phyloP scores from a whole-genome alignment of 2,329 filamentous ascomycete species.

The Colletotrichum plurivorum region DNA sequence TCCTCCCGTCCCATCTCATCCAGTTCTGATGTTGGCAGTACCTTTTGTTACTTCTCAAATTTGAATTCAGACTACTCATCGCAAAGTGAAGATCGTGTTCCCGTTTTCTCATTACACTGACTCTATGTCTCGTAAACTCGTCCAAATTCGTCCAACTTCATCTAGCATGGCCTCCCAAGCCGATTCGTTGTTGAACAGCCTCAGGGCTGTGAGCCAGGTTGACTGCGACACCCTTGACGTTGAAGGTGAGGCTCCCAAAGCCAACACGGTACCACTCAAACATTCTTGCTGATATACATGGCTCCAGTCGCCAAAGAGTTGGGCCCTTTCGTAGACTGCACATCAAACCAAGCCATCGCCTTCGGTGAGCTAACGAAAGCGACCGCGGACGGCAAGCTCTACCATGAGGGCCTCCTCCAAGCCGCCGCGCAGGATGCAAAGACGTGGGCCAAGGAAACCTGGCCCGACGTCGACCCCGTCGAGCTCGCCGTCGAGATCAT shows the following conservation, averaged over 20 bases:
- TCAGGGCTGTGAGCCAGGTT: slow-evolving; percentile 43
- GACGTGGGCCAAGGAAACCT: slow-evolving; percentile 39
- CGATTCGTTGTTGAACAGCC: slow-evolving; percentile 34
- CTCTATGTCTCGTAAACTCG: not conserved
- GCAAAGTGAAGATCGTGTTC: not conserved
- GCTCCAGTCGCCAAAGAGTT: slow-evolving; percentile 48
- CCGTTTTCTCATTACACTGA: not conserved
- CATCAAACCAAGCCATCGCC: slow-evolving; percentile 55
- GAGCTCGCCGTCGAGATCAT: slow-evolving; percentile 71
- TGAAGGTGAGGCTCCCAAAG: slow-evolving; percentile 44
- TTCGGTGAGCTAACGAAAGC: slow-evolving; percentile 49
- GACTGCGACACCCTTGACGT: slow-evolving; percentile 55
- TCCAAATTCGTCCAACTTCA: not conserved
- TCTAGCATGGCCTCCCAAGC: slow-evolving; percentile 11
- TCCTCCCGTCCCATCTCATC: too few relatives aligned
- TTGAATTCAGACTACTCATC: too few relatives aligned
- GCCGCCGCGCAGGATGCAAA: slow-evolving; percentile 46
- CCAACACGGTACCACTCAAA: not conserved
- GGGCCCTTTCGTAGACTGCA: slow-evolving; percentile 54
- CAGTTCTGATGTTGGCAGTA: too few relatives aligned
- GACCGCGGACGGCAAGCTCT: slow-evolving; percentile 41
- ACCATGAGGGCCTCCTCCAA: slow-evolving; percentile 48
- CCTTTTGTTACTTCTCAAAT: too few relatives aligned
- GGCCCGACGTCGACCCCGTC: slow-evolving; percentile 47
- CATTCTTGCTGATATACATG: slow-evolving; percentile 27